Conservation (phyloP, 2,329 filamentous ascomycete species). For the Elsinoe necatrix region DNA sequence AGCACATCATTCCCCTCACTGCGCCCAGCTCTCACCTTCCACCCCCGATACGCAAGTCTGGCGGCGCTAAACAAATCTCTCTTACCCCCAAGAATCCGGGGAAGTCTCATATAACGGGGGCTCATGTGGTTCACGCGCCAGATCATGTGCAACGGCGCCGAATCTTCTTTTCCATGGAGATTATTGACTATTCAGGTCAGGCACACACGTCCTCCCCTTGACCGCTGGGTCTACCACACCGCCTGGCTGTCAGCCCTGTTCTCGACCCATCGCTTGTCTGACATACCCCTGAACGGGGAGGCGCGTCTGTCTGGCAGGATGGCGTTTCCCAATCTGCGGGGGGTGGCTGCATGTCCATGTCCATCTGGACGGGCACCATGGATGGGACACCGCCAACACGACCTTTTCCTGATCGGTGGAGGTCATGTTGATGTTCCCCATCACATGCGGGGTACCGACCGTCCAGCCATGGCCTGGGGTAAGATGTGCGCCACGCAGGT, state of each 20-base stretch:
- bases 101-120: neutral
- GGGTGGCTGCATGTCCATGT: neutral
- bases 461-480: too few relatives aligned
- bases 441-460: neutral
- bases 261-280: neutral
- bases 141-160: constrained; percentile 3
- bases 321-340: neutral
- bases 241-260: neutral
- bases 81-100: neutral
- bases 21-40: neutral
- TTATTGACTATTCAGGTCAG: neutral
- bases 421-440: neutral
- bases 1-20: neutral
- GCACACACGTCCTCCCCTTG: neutral
- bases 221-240: neutral
- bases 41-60: neutral
- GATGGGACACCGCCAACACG: neutral
- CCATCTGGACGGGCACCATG: neutral
- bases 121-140: constrained; percentile 6
- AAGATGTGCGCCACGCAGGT: too few relatives aligned
- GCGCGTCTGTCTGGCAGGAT: neutral
- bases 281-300: neutral
- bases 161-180: constrained; percentile 7
- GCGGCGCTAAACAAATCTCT: constrained; percentile 1
- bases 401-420: neutral